Base-by-base conservation (phyloP, 2,329 filamentous ascomycete species). In the Sporothrix phasma region DNA sequence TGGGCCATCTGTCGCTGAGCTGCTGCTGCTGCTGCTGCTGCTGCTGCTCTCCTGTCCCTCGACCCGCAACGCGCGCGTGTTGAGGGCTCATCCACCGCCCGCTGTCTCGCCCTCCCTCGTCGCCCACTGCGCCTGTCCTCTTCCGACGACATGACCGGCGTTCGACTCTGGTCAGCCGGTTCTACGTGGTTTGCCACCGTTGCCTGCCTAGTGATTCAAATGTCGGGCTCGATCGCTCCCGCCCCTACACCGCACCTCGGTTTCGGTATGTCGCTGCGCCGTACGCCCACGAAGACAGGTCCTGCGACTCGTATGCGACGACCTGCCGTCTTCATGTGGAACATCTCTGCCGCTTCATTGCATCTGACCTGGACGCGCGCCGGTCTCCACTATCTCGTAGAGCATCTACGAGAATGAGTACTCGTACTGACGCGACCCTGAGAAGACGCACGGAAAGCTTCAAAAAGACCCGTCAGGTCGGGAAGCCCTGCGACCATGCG, bases 1-100 rank as follows among this genome's bases (percentile, higher is more conserved):
- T 64, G 65, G 66, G 67, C 66, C 66, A 66, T 65, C 69, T 68
- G 67, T 66, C 66, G 69, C 69, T 60, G 54, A n/a, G n/a, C n/a
- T n/a, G n/a, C n/a, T n/a, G n/a, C n/a, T n/a, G n/a, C n/a, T n/a
- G n/a, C n/a, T n/a, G n/a, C n/a, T n/a, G n/a, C n/a, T n/a, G n/a
- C n/a, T n/a, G n/a, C n/a, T n/a, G n/a, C 26, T 26, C 19, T 51
- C 26, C 26, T 31, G 17, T 19, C 39, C 6, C 51, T 24, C 11
- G 51, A 56, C n/a, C 51, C 51, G 51, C 51, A 56, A 39, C 10
- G 31, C 51, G 47, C 47, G 51, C 51, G 51, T 56, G 51, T 56
- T 37, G 10, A 22, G 34, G 34, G 51, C 34, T 51, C 47, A 13
- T 51, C 47, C 47, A n/a, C 47, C 5, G 47, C 45, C 45, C 45